Evolutionary conservation across 306 rosid species (phyloP), one percentile per base, ranked within the genome.

Genomic region (Malus sylvestris): DNA sequence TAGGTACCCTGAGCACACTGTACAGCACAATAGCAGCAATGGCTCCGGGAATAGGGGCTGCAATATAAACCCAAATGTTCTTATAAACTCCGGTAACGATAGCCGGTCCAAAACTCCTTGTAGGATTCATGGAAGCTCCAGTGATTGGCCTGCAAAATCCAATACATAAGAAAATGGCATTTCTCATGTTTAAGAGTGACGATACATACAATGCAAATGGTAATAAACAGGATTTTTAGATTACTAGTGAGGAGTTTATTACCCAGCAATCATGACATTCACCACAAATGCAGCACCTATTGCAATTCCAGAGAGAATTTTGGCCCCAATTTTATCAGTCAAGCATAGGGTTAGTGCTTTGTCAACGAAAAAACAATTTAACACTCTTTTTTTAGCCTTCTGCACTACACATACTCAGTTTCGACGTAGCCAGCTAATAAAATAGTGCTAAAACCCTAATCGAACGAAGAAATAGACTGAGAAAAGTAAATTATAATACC

Each of bases 91-190:
- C 75, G 29, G 76, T 67, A 58, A 66, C 82, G 3, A 82, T 45
- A 11, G 87, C 89, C 30, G 84, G 89, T 63, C 87, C 92, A 10
- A 81, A 69, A 85, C 89, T 90, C 88, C 92, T 84, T 19, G 87
- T 88, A 30, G 89, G 88, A 65, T 86, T 88, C 96, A 85, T 79
- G 8, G 85, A 85, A 59, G 89, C 89, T 75, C 85, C 85, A 29
- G 81, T 86, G 64, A 81, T 81, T 11, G 88, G 86, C 82, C 86
- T 85, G 86, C 81, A 69, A 8, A 76, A 55, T 74, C 78, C 58
- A 61, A 10, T 61, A 38, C 75, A 22, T 51, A 20, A 23, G 18
- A 32, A 65, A 10, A 49, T 13, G 27, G 33, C 6, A 8, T n/a
- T 11, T 23, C 3, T 22, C 45, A 49, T 49, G 20, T 49, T 16